phyloP scores from a whole-genome alignment of 106 monocot genomes.

The Acorus calamus region DNA sequence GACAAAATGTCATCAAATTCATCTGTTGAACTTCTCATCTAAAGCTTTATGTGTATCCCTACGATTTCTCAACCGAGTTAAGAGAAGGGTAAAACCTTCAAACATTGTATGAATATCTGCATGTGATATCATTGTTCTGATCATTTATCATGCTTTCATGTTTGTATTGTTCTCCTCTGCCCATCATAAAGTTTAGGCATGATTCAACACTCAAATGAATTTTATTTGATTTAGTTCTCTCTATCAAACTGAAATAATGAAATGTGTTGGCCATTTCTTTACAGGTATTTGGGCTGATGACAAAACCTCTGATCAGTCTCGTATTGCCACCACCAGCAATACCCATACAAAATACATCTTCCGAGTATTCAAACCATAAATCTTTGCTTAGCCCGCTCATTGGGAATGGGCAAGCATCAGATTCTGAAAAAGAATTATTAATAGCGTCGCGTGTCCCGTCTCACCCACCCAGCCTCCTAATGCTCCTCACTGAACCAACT shows the following conservation, averaged over 20 bases:
- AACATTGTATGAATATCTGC: no score
- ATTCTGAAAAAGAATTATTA: slow-evolving; percentile 24
- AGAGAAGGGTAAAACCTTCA: no score
- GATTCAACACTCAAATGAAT: not conserved
- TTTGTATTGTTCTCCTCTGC: no score
- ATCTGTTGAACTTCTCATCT: no score
- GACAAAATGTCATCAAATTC: no score
- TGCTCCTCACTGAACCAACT: slow-evolving; percentile 67
- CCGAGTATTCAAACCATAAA: slow-evolving; percentile 53
- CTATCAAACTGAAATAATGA: not conserved
- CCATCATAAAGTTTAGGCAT: not conserved
- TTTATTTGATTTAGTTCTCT: not conserved
- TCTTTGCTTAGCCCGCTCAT: slow-evolving; percentile 44
- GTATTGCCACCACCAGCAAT: slow-evolving; percentile 28
- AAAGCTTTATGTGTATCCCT: no score
- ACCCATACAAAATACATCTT: slow-evolving; percentile 10
- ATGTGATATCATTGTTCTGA: not conserved
- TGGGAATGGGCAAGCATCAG: slow-evolving; percentile 34
- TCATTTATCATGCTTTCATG: no score
- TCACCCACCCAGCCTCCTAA: slow-evolving; percentile 57
- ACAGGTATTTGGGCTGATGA: slow-evolving; percentile 88
- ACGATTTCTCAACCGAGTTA: no score
- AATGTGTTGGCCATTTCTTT: not conserved
- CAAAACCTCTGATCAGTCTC: slow-evolving; percentile 69
- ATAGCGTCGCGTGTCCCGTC: not conserved